These are phyloP conservation scores for Aspergillus melleus DNA, from an alignment of 2,329 filamentous ascomycete genomes.

Conservation along the genomic window DNA sequence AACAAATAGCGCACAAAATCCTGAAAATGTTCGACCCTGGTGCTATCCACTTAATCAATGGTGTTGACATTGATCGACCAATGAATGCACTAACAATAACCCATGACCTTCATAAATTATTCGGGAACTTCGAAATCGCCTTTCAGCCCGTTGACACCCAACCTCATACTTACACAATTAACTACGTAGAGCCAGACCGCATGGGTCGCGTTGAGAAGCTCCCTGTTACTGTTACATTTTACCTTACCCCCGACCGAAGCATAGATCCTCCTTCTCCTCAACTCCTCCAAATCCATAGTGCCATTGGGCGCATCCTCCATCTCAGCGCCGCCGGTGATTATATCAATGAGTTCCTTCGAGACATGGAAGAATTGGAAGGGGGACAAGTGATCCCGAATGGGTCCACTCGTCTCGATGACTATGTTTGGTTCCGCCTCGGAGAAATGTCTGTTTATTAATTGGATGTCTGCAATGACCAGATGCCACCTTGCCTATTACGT, in stretches of 20 bases:
- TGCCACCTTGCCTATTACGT: neutral
- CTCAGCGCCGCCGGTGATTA: slow-evolving; percentile 17
- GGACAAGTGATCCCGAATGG: neutral
- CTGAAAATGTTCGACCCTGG: slow-evolving; percentile 46
- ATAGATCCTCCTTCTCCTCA: slow-evolving; percentile 31
- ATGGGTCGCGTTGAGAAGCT: neutral
- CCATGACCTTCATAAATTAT: slow-evolving; percentile 24
- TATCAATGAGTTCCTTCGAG: slow-evolving; percentile 23
- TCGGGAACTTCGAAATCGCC: slow-evolving; percentile 34
- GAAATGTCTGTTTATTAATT: slow-evolving; percentile 1
- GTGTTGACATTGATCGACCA: slow-evolving; percentile 42
- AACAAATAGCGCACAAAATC: slow-evolving; percentile 37
- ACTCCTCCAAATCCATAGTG: slow-evolving; percentile 24
- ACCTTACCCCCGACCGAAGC: slow-evolving; percentile 21
- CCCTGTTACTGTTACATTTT: slow-evolving; percentile 8
- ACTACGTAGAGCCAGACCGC: slow-evolving; percentile 9
- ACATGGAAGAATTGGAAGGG: slow-evolving; percentile 16
- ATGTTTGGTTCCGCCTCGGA: slow-evolving; percentile 5
- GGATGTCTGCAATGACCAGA: neutral
- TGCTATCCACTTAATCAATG: slow-evolving; percentile 39
- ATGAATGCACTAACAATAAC: slow-evolving; percentile 42
- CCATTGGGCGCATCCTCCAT: slow-evolving; percentile 27
- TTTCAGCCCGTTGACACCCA: slow-evolving; percentile 25
- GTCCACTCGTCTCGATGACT: slow-evolving; percentile 10
- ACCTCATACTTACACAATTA: slow-evolving; percentile 29